phyloP scores from a whole-genome alignment of 768 basidiomycete species.

The Naganishia vishniacii region DNA sequence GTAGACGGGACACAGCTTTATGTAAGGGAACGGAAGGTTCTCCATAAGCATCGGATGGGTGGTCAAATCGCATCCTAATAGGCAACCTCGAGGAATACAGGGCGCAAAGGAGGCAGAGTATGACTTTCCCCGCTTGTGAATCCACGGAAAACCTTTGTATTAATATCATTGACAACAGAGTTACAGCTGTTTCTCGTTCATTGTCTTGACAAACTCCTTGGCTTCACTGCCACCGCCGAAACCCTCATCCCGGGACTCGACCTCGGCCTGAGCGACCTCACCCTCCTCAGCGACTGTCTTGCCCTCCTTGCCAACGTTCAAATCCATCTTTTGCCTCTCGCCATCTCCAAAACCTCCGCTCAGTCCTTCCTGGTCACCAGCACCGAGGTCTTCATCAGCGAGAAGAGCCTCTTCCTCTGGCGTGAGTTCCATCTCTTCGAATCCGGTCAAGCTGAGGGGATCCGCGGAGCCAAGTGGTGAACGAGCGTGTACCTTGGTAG shows the following conservation, averaged over 20 bases:
- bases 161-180: too few relatives aligned
- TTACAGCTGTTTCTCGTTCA: constrained; percentile 22
- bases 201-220: constrained; percentile 37
- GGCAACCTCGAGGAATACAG: too few relatives aligned
- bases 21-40: too few relatives aligned
- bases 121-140: too few relatives aligned
- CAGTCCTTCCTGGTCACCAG: constrained; percentile 6
- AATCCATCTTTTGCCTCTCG: constrained; percentile 23
- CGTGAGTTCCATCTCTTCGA: constrained; percentile 25
- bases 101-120: too few relatives aligned
- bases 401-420: constrained; percentile 21
- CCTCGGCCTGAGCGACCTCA: constrained; percentile 34
- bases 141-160: too few relatives aligned
- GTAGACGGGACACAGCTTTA: background rate
- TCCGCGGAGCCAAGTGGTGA: constrained; percentile 26
- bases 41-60: too few relatives aligned
- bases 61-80: too few relatives aligned
- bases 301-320: constrained; percentile 7
- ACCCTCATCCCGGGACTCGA: constrained; percentile 37
- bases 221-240: constrained; percentile 37
- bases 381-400: constrained; percentile 13
- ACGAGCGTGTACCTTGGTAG: constrained; percentile 20
- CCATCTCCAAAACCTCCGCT: constrained; percentile 24
- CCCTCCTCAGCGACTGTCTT: constrained; percentile 31
- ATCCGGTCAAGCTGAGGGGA: constrained; percentile 29